Base-by-base conservation (phyloP, 306 rosid species). In the Vachellia collinsii region DNA sequence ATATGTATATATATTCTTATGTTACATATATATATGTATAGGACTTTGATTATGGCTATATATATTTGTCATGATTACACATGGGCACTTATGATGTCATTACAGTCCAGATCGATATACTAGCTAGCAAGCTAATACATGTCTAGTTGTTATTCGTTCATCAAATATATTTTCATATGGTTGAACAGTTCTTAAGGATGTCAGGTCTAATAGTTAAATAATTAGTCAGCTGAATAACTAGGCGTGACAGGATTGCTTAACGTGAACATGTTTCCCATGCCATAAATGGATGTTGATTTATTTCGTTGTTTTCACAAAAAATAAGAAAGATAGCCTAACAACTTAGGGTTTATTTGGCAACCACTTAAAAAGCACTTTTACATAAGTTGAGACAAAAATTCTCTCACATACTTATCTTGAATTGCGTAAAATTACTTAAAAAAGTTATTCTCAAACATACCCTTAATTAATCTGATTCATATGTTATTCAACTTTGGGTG, bases 231-330 rank as follows among this genome's bases (percentile, higher is more conserved):
- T 63, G 41, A 63, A 63, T 41, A 56, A 5, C 34, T 56, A n/a
- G 16, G 29, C 12, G 0, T 19, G 72, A 4, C 50, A 20, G 12
- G 42, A 16, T 19, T 38, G 25, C 73, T 68, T 41, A 37, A 66
- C 47, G 72, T 66, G 72, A 42, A 17, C 47, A 17, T 3, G 10
- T 38, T 17, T n/a, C 14, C 9, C 36, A 37, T 64, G 75, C 3
- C 80, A 56, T 17, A 56, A 39, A 42, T 56, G 74, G 77, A 81
- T 64, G 77, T 81, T 77, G 74, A 77, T 65, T 7, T 54, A 7
- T 54, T 20, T 54, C 4, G 64, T 38, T 43, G 64, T 38, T 43
- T 39, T 69, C 54, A 43, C 20, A 11, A n/a, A 43, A 20, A 69
- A 6, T 20, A 25, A 20, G 20, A 53, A 19, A 6, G 19, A 4